These are phyloP conservation scores for Apiospora rasikravindrae DNA, from an alignment of 2,329 filamentous ascomycete genomes.

Conservation along the genomic window DNA sequence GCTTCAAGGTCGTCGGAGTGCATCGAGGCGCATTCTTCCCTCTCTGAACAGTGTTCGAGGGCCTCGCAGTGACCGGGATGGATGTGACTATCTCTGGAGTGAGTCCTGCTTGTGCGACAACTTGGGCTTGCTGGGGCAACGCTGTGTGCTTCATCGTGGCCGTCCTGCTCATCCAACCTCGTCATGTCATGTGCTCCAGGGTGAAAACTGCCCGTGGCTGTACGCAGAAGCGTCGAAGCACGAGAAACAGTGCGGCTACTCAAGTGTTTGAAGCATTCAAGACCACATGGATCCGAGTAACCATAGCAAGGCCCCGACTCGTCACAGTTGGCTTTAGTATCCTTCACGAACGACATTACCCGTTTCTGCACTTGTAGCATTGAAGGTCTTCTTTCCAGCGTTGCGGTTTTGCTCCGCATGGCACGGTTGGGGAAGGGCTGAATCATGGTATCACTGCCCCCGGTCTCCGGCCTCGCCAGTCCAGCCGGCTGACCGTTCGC, in stretches of 20 bases:
- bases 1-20: constrained; percentile 50
- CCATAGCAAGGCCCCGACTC: constrained; percentile 66
- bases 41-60: constrained; percentile 15
- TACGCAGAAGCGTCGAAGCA: constrained; percentile 46
- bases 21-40: constrained; percentile 32
- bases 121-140: neutral
- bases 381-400: constrained; percentile 54
- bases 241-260: constrained; percentile 45
- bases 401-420: constrained; percentile 35
- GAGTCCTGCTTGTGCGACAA: constrained; percentile 32
- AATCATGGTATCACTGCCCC: constrained; percentile 29
- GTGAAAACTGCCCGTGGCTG: constrained; percentile 46
- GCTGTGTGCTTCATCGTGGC: constrained; percentile 24
- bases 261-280: constrained; percentile 68
- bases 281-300: constrained; percentile 68
- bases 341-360: constrained; percentile 69
- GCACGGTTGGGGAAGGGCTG: constrained; percentile 20
- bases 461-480: constrained; percentile 37
- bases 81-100: constrained; percentile 33
- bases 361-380: constrained; percentile 60
- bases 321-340: constrained; percentile 68
- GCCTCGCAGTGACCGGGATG: neutral
- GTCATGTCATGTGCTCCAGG: constrained; percentile 1
- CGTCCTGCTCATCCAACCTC: constrained; percentile 33
- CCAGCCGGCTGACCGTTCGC: constrained; percentile 31